These are phyloP conservation scores for Tulasnella sp. DNA, from an alignment of 768 basidiomycete genomes.

Conservation along the genomic window DNA sequence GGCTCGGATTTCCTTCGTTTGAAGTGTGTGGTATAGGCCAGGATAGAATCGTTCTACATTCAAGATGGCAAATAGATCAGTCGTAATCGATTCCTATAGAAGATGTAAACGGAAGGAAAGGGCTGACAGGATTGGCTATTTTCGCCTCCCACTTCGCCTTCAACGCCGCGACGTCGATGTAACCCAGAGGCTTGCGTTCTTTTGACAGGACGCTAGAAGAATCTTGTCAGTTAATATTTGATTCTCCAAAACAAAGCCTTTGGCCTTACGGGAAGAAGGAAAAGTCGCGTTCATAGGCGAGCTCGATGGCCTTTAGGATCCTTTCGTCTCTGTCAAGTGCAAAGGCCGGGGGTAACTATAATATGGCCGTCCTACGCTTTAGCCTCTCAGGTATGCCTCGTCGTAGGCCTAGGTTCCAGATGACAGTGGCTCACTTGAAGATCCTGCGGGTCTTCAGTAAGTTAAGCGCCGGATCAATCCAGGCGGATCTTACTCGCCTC, in stretches of 20 bases:
- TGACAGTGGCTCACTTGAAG: slow-evolving; percentile 3
- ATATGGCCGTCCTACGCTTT: slow-evolving; percentile 17
- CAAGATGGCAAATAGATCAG: neutral
- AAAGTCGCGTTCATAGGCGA: slow-evolving; percentile 90
- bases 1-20: slow-evolving; percentile 48
- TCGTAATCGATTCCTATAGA: no score
- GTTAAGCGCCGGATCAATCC: slow-evolving; percentile 50
- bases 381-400: slow-evolving; percentile 23
- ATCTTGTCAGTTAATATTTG: no score
- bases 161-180: slow-evolving; percentile 64
- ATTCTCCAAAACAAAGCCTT: no score
- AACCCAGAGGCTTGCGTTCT: slow-evolving; percentile 67
- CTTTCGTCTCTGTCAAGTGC: slow-evolving; percentile 60
- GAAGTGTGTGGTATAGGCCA: slow-evolving; percentile 63
- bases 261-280: slow-evolving; percentile 86
- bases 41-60: slow-evolving; percentile 56
- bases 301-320: slow-evolving; percentile 66
- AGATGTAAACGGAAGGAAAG: neutral
- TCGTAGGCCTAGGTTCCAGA: neutral
- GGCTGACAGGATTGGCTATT: slow-evolving; percentile 53
- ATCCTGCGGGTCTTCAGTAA: neutral
- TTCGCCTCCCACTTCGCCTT: slow-evolving; percentile 73
- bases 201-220: slow-evolving; percentile 72
- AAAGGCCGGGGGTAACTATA: slow-evolving; percentile 62
- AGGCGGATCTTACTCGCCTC: slow-evolving; percentile 43